phyloP scores from a whole-genome alignment of 2,329 filamentous ascomycete genomes.

The Paraconiothyrium brasiliense region DNA sequence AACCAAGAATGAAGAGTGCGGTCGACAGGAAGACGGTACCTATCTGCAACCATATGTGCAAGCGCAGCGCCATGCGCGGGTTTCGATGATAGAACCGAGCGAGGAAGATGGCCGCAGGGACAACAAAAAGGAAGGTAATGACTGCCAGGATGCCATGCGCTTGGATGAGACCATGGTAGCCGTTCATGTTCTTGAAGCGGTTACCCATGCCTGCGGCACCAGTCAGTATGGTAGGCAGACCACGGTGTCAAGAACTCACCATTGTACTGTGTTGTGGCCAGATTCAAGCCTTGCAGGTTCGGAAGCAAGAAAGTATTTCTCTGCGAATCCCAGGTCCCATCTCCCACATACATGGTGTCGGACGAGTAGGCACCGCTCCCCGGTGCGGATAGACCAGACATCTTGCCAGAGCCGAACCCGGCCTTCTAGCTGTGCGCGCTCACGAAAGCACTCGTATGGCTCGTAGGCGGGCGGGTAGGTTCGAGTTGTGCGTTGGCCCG shows the following conservation, averaged over 20 bases:
- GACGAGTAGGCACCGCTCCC: conserved; percentile 78
- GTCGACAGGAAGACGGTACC: conserved; percentile 73
- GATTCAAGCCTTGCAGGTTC: conserved; percentile 78
- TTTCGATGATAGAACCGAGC: conserved; percentile 75
- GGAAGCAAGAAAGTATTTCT: conserved; percentile 82
- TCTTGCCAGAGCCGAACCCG: conserved; percentile 20
- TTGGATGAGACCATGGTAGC: conserved; percentile 76
- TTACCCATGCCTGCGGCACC: conserved; percentile 77
- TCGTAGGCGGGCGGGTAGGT: background rate
- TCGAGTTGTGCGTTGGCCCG: conserved; percentile 9
- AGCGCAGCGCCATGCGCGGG: conserved; percentile 68
- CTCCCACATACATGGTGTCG: conserved; percentile 78
- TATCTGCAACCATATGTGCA: conserved; percentile 79
- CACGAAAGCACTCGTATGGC: background rate
- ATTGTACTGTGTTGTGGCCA: conserved; percentile 86
- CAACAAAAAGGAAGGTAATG: conserved; percentile 76
- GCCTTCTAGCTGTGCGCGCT: background rate
- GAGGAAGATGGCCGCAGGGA: conserved; percentile 77
- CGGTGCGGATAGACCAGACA: conserved; percentile 67
- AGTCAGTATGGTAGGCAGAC: conserved; percentile 16
- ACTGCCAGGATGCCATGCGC: conserved; percentile 78
- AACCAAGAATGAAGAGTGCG: conserved; percentile 77
- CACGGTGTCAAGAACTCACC: conserved; percentile 59
- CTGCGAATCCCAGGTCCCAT: conserved; percentile 83
- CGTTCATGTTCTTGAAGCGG: conserved; percentile 72